phyloP scores from a whole-genome alignment of 768 basidiomycete genomes.

The Phylloporus sp. region DNA sequence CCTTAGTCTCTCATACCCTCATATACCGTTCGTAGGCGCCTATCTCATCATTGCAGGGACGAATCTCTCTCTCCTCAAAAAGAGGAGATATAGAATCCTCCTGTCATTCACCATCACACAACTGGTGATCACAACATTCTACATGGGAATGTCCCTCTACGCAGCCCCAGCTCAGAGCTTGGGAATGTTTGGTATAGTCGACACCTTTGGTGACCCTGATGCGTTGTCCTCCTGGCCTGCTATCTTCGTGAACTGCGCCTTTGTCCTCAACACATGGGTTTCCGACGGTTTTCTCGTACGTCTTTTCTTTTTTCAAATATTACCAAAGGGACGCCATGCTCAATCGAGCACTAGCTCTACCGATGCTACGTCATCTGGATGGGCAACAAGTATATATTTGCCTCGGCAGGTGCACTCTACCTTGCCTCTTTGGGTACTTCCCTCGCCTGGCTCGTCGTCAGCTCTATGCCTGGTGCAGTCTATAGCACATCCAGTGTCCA shows the following conservation, averaged over 20 bases:
- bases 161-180: slow-evolving; percentile 13
- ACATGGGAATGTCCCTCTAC: slow-evolving; percentile 18
- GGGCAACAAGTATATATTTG: neutral
- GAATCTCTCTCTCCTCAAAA: slow-evolving; percentile 13
- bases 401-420: slow-evolving; percentile 10
- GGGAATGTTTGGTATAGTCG: slow-evolving; percentile 4
- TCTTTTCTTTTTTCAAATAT: neutral
- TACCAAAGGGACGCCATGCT: too few relatives aligned
- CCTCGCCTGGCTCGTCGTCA: slow-evolving; percentile 15
- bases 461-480: slow-evolving; percentile 10
- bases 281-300: slow-evolving; percentile 24
- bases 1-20: neutral
- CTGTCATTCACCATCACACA: slow-evolving; percentile 9
- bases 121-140: slow-evolving; percentile 17
- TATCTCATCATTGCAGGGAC: slow-evolving; percentile 11
- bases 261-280: slow-evolving; percentile 20
- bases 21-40: slow-evolving; percentile 2
- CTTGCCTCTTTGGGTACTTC: slow-evolving; percentile 14
- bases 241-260: slow-evolving; percentile 7
- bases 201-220: slow-evolving; percentile 3
- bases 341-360: slow-evolving; percentile 10
- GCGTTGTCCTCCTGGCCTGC: slow-evolving; percentile 16
- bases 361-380: slow-evolving; percentile 22
- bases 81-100: slow-evolving; percentile 17
- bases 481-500: slow-evolving; percentile 17